Conservation (phyloP, 345 rosid species). For the Physaria fendleri region DNA sequence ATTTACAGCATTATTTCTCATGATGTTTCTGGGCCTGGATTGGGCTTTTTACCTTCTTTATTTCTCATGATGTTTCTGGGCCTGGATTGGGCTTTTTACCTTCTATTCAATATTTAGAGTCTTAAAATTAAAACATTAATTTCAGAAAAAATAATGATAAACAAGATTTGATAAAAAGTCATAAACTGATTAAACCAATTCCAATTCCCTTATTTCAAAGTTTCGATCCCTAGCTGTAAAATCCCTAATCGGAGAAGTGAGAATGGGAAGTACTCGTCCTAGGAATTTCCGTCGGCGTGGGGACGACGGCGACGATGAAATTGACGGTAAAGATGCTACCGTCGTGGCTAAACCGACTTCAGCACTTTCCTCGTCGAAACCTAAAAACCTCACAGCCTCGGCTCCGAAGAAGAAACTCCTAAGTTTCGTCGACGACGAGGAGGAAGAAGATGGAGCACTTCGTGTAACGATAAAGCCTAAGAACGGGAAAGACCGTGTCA, state of each 20-base stretch:
- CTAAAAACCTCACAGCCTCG: conserved; percentile 42
- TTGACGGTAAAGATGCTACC: conserved; percentile 1
- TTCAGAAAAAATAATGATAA: too few relatives aligned
- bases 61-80: neutral
- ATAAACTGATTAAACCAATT: neutral
- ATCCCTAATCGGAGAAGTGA: conserved; percentile 8
- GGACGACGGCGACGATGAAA: conserved; percentile 33
- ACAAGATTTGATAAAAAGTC: neutral
- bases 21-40: neutral
- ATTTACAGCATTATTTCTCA: neutral
- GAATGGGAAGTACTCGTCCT: conserved; percentile 53
- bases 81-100: too few relatives aligned
- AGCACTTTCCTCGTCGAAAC: conserved; percentile 35
- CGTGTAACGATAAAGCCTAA: conserved; percentile 18
- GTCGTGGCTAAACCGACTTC: conserved; percentile 29
- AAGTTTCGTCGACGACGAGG: conserved; percentile 89
- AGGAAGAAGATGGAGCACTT: conserved; percentile 35
- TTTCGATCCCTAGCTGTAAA: neutral
- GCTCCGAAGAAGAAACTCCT: conserved; percentile 50
- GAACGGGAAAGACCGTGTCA: conserved; percentile 28
- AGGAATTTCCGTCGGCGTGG: conserved; percentile 80
- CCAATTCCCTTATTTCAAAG: neutral
- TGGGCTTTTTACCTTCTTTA: neutral
- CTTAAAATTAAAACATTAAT: too few relatives aligned
- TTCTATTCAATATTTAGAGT: too few relatives aligned